A percentile compares a stretch with the other conserved stretches of the same genome.
Conservation (phyloP, 495 filamentous ascomycete species). For the Mycothermus thermophilus region DNA sequence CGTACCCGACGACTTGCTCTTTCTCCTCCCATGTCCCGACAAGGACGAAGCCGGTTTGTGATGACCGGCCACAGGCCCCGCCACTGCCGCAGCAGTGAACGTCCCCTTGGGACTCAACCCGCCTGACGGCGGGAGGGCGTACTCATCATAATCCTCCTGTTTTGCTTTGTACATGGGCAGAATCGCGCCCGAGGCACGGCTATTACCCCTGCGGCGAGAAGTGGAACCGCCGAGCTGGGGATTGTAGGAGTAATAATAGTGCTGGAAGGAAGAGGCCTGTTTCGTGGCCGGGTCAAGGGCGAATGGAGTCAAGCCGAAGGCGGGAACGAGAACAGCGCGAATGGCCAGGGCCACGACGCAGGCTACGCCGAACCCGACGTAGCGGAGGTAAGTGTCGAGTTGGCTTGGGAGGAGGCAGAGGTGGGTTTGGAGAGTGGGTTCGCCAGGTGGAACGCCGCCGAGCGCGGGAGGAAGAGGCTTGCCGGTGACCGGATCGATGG, state of each 20-base stretch:
- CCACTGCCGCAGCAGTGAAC: no score
- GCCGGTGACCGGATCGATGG: constrained; percentile 48
- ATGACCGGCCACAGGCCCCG: no score
- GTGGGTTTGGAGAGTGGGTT: constrained; percentile 64
- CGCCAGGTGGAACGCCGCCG: constrained; percentile 2
- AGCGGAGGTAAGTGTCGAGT: constrained; percentile 65
- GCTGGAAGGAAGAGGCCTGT: no score
- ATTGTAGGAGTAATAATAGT: no score
- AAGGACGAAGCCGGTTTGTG: no score
- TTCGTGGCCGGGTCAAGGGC: constrained; percentile 26
- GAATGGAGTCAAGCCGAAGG: constrained; percentile 31
- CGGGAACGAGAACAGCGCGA: constrained; percentile 44
- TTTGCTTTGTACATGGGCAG: constrained; percentile 36
- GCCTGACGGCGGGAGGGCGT: no score
- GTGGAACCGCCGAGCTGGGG: no score
- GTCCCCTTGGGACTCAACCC: no score
- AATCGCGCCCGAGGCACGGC: constrained; percentile 1
- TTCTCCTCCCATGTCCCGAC: constrained; percentile 1
- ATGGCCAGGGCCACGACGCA: constrained; percentile 46
- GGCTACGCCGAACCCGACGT: constrained; percentile 46
- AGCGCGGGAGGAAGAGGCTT: constrained; percentile 32
- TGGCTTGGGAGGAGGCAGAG: constrained; percentile 88
- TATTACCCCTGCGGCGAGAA: no score
- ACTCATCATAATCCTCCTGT: constrained; percentile 29
- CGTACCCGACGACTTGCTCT: constrained; percentile 3